Percentiles rank a stretch among this genome's conserved stretches.
Evolutionary conservation across 2,329 filamentous ascomycete species (phyloP).

Genomic region (Uncinocarpus reesii): DNA sequence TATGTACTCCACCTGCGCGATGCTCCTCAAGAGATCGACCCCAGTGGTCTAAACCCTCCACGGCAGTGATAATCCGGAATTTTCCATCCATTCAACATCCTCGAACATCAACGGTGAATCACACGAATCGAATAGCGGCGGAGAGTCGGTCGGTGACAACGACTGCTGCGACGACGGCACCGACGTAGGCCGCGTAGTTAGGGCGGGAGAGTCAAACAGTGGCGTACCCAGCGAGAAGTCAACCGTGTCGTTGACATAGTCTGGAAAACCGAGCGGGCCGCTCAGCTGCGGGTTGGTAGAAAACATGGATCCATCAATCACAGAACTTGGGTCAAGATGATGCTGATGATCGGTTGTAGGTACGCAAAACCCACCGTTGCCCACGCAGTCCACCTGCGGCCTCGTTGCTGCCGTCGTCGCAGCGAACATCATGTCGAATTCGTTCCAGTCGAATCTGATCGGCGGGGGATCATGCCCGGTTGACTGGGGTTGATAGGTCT

Average conservation of each 20-base stretch:
- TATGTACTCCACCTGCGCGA: no score
- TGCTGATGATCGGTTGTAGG: slow-evolving; percentile 4
- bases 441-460: slow-evolving; percentile 26
- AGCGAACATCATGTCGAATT: slow-evolving; percentile 29
- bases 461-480: not conserved
- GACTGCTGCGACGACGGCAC: slow-evolving; percentile 16
- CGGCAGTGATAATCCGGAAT: slow-evolving; percentile 7
- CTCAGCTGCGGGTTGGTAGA: slow-evolving; percentile 9
- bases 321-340: slow-evolving; percentile 4
- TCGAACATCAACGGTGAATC: slow-evolving; percentile 16
- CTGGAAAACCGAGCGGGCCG: slow-evolving; percentile 12
- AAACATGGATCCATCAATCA: slow-evolving; percentile 13
- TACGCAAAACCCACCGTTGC: slow-evolving; percentile 12
- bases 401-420: slow-evolving; percentile 18
- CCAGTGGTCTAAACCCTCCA: not conserved
- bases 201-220: slow-evolving; percentile 4
- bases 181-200: slow-evolving; percentile 10
- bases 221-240: slow-evolving; percentile 14
- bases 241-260: slow-evolving; percentile 15
- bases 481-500: slow-evolving; percentile 4
- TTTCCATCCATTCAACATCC: slow-evolving; percentile 17
- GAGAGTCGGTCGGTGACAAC: slow-evolving; percentile 15
- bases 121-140: slow-evolving; percentile 15
- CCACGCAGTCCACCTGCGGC: slow-evolving; percentile 7
- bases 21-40: not conserved